Percentiles rank a stretch among this genome's conserved stretches.
Evolutionary conservation across 78 protist species (phyloP).

Genomic region (Protostelium mycophagum): DNA sequence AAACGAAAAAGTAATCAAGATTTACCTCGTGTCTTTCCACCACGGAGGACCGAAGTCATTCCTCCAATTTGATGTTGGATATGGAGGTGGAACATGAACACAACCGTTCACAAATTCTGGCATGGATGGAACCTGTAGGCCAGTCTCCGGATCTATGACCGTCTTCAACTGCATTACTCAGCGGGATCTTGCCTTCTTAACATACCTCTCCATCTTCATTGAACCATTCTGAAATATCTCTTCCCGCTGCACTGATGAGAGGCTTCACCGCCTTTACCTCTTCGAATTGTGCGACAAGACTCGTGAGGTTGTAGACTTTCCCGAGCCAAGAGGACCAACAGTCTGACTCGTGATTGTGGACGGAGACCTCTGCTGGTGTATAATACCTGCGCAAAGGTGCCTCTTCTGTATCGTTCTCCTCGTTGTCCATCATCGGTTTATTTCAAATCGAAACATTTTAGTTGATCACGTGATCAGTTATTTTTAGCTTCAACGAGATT

Average conservation of each 20-base stretch:
- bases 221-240: conserved; percentile 77
- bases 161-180: background rate
- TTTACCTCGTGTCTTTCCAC: conserved; percentile 64
- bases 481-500: background rate
- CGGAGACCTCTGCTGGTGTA: conserved; percentile 36
- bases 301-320: conserved; percentile 44
- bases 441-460: background rate
- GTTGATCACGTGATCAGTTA: background rate
- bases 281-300: conserved; percentile 8
- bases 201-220: conserved; percentile 12
- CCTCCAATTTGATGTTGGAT: conserved; percentile 7
- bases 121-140: background rate
- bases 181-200: background rate
- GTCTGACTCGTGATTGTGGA: conserved; percentile 17
- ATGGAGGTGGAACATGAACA: conserved; percentile 30
- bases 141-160: background rate
- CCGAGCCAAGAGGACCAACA: conserved; percentile 59
- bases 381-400: conserved; percentile 15
- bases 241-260: conserved; percentile 33
- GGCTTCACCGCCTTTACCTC: conserved; percentile 8
- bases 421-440: background rate
- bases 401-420: background rate
- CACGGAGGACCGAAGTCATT: conserved; percentile 51
- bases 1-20: too few species aligned
- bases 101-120: background rate